Evolutionary conservation across 306 rosid species (phyloP).

Genomic region (Dicorynia guianensis): DNA sequence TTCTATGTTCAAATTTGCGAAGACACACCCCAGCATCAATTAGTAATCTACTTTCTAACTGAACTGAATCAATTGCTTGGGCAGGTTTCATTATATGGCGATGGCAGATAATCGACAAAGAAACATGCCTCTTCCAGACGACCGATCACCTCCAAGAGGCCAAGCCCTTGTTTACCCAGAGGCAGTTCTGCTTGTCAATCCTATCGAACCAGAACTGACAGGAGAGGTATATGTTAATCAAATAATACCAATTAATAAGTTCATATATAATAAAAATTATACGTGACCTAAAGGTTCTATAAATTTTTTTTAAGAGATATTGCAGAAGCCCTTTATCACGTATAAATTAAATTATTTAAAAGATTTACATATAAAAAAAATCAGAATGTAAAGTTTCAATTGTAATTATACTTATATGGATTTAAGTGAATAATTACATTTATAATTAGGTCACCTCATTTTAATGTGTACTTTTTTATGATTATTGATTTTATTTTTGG

Average conservation of each 20-base stretch:
- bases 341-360: too few species aligned
- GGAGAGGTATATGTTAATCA: slow-evolving; percentile 67
- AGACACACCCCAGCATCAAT: neutral
- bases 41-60: neutral
- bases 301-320: too few species aligned
- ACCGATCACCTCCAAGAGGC: slow-evolving; percentile 62
- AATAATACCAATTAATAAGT: neutral
- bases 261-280: too few species aligned
- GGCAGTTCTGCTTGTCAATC: slow-evolving; percentile 81
- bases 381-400: too few species aligned
- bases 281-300: too few species aligned
- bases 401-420: neutral
- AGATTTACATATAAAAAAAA: too few species aligned
- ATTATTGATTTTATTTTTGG: too few species aligned
- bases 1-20: neutral
- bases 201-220: slow-evolving; percentile 68
- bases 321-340: too few species aligned
- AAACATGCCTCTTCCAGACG: slow-evolving; percentile 89
- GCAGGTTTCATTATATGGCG: slow-evolving; percentile 95
- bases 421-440: too few species aligned
- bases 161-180: slow-evolving; percentile 76
- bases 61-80: slow-evolving; percentile 3
- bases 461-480: too few species aligned
- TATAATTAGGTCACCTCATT: too few species aligned
- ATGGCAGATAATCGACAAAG: slow-evolving; percentile 89